These are phyloP conservation scores for Tulasnella sp. DNA, from an alignment of 768 basidiomycete genomes.

Conservation along the genomic window DNA sequence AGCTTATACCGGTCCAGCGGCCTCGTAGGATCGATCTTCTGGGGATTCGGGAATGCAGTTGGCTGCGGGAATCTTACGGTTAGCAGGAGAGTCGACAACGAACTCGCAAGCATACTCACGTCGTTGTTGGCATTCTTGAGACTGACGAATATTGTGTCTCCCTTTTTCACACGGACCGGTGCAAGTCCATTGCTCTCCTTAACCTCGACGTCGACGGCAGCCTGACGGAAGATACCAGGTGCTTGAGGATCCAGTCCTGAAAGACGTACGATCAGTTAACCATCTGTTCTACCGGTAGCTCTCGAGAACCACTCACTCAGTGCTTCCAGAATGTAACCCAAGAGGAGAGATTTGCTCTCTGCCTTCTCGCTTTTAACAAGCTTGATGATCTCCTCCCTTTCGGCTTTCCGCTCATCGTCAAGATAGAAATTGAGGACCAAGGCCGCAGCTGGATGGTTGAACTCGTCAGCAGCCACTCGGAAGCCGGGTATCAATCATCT, in stretches of 20 bases:
- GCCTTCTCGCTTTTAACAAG: slow-evolving; percentile 41
- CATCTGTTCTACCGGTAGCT: not conserved
- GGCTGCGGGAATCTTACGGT: not conserved
- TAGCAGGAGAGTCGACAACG: not conserved
- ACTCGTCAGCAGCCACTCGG: not conserved
- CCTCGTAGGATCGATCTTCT: slow-evolving; percentile 29
- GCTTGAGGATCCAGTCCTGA: slow-evolving; percentile 36
- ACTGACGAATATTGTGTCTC: slow-evolving; percentile 30
- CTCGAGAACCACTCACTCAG: slow-evolving; percentile 39
- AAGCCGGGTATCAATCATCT: slow-evolving; percentile 44
- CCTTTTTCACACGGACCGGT: slow-evolving; percentile 12
- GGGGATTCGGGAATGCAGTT: slow-evolving; percentile 22
- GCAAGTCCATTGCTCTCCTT: slow-evolving; percentile 8
- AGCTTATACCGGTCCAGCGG: not conserved
- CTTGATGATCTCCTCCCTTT: slow-evolving; percentile 48
- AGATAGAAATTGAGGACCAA: slow-evolving; percentile 66
- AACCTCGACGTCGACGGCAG: slow-evolving; percentile 23
- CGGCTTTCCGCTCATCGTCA: slow-evolving; percentile 47
- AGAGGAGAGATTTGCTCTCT: slow-evolving; percentile 45
- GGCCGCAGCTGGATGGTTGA: slow-evolving; percentile 18
- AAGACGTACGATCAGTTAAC: not conserved
- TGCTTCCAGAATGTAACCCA: slow-evolving; percentile 57
- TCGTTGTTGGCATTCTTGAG: slow-evolving; percentile 24
- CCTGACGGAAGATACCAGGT: slow-evolving; percentile 31
- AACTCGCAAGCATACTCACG: not conserved